Conservation (phyloP, 2,329 filamentous ascomycete genomes). For the Colletotrichum lupini region DNA sequence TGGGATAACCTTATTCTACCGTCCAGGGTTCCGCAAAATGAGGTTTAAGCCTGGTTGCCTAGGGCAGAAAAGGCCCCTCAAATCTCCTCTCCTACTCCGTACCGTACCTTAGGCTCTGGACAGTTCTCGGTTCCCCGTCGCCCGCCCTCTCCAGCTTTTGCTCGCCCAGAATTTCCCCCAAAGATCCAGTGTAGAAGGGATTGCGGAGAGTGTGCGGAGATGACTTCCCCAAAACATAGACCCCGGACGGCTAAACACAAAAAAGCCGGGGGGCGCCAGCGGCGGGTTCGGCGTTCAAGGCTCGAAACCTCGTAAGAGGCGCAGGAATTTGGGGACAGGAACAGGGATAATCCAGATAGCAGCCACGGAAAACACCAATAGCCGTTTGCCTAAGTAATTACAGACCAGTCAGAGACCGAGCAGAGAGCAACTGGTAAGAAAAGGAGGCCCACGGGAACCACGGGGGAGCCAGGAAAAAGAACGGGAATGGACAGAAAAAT, state of each 20-base stretch:
- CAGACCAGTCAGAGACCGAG: not conserved
- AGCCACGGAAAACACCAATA: not conserved
- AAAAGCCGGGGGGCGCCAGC: not conserved
- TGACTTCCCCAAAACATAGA: slow-evolving; percentile 23
- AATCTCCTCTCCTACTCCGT: not conserved
- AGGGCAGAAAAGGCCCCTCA: slow-evolving; percentile 20
- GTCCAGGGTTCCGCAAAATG: slow-evolving; percentile 5
- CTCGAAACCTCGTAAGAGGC: not conserved
- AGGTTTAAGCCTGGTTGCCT: not conserved
- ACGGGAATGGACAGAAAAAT: slow-evolving; percentile 10
- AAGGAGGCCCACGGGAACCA: not conserved
- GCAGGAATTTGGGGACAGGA: not conserved
- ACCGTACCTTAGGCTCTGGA: not conserved
- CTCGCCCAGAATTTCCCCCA: not conserved
- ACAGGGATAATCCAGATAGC: slow-evolving; percentile 7
- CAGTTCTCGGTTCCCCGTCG: not conserved
- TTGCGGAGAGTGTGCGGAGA: slow-evolving; percentile 23
- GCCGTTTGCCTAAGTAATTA: not conserved
- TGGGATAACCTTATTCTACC: not conserved
- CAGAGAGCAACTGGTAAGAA: not conserved
- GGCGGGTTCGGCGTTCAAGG: not conserved
- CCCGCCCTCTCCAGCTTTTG: slow-evolving; percentile 1
- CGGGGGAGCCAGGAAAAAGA: not conserved
- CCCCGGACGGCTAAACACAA: not conserved
- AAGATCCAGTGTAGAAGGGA: slow-evolving; percentile 4